Conservation (phyloP, 768 basidiomycete genomes). For the Leccinum fibrillosum region DNA sequence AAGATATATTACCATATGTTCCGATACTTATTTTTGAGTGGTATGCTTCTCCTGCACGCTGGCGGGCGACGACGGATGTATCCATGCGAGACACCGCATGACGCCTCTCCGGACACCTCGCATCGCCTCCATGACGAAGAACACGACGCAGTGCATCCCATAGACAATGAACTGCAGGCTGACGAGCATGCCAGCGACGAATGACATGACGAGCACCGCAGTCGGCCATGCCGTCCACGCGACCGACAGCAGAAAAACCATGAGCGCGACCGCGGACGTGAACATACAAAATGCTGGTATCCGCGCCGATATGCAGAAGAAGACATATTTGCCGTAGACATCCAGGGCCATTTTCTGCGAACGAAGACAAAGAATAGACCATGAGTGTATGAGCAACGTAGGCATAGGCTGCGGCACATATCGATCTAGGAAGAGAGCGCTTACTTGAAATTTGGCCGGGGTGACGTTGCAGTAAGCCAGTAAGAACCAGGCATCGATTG, state of each 20-base stretch:
- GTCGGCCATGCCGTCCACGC: constrained; percentile 63
- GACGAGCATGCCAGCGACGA: constrained; percentile 55
- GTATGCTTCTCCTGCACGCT: constrained; percentile 11
- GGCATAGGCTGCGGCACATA: background rate
- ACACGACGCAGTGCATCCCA: constrained; percentile 34
- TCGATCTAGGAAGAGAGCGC: constrained; percentile 11
- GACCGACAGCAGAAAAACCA: constrained; percentile 56
- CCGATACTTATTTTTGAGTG: background rate
- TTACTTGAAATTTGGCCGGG: constrained; percentile 50
- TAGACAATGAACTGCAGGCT: constrained; percentile 66
- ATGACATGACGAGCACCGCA: constrained; percentile 58
- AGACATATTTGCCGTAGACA: constrained; percentile 58
- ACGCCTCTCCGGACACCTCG: constrained; percentile 12
- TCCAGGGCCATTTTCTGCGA: constrained; percentile 40
- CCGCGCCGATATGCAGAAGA: constrained; percentile 66
- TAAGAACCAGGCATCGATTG: constrained; percentile 63
- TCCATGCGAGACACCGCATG: constrained; percentile 10
- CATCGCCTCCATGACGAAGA: constrained; percentile 6
- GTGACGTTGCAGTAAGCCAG: constrained; percentile 57
- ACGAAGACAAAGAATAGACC: background rate
- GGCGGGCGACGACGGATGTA: constrained; percentile 7
- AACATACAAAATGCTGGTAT: constrained; percentile 63
- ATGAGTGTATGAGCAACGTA: background rate
- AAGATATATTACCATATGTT: background rate
- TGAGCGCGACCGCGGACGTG: constrained; percentile 51